Conservation (phyloP, 352 stramenopile genomes). For the Pythium insidiosum region DNA sequence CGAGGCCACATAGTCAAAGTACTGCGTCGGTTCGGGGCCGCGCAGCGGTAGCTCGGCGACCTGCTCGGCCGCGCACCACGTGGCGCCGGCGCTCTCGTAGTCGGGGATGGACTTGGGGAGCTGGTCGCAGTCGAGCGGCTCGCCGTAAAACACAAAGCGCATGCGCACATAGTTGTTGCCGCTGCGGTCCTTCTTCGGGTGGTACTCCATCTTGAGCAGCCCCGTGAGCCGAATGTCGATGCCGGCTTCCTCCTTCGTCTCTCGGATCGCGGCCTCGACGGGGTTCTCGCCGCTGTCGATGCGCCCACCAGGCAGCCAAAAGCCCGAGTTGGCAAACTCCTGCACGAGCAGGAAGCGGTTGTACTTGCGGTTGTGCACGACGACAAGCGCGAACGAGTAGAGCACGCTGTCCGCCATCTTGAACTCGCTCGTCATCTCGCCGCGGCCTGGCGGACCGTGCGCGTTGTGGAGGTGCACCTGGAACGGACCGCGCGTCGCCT, state of each 20-base stretch:
- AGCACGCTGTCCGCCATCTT: constrained; percentile 57
- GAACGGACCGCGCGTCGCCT: constrained; percentile 57
- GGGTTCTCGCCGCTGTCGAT: constrained; percentile 79
- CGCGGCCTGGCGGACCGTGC: constrained; percentile 63
- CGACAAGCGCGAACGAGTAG: constrained; percentile 81
- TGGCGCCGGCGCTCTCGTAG: constrained; percentile 77
- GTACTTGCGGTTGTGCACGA: constrained; percentile 77
- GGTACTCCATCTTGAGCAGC: constrained; percentile 79
- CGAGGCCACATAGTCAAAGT: constrained; percentile 63
- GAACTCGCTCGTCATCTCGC: constrained; percentile 81
- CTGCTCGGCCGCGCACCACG: constrained; percentile 70
- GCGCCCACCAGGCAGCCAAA: constrained; percentile 70
- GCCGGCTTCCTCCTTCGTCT: constrained; percentile 83
- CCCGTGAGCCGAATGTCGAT: constrained; percentile 76
- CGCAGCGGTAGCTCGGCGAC: constrained; percentile 56
- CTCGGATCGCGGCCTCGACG: constrained; percentile 60
- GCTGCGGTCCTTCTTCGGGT: constrained; percentile 68
- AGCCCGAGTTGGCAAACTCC: constrained; percentile 82
- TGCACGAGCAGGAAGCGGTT: constrained; percentile 82
- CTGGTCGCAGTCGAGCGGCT: constrained; percentile 69
- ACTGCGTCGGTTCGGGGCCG: constrained; percentile 61
- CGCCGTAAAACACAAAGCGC: constrained; percentile 81
- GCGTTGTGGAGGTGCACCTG: constrained; percentile 84
- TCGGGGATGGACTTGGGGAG: constrained; percentile 83
- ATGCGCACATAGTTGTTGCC: constrained; percentile 75